A percentile compares a stretch with the other conserved stretches of the same genome.
Conservation (phyloP, 768 basidiomycete species). For the Mycena galericulata region DNA sequence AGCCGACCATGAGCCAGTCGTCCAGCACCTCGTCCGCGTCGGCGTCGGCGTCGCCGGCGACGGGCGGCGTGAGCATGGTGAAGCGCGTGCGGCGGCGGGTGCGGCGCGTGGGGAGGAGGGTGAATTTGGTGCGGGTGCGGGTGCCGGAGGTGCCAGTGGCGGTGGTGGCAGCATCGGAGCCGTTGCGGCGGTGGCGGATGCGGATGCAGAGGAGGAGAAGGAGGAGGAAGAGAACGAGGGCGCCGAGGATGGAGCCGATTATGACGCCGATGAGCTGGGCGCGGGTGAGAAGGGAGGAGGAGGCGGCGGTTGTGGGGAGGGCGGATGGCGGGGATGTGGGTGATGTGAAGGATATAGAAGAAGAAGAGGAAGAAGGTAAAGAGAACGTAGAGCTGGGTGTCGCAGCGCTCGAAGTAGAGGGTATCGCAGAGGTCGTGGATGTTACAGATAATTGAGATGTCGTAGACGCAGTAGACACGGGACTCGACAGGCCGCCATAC, state of each 20-base stretch:
- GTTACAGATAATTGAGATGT: constrained; percentile 40
- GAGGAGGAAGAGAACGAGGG: constrained; percentile 67
- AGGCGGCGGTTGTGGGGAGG: constrained; percentile 40
- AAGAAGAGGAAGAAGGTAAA: constrained; percentile 39
- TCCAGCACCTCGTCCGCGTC: neutral
- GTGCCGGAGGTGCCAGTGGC: neutral
- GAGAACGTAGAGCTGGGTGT: constrained; percentile 48
- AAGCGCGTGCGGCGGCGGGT: constrained; percentile 30
- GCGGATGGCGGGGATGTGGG: constrained; percentile 43
- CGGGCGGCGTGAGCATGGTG: constrained; percentile 31
- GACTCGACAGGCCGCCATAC: constrained; percentile 80
- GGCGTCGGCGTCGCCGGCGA: neutral
- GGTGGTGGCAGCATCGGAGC: neutral
- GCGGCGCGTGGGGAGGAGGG: constrained; percentile 24
- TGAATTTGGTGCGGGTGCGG: constrained; percentile 17
- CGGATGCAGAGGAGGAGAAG: constrained; percentile 60
- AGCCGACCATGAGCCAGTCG: constrained; percentile 28
- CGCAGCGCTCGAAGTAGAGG: constrained; percentile 44
- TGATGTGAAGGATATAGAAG: constrained; percentile 43
- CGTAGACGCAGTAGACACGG: constrained; percentile 53
- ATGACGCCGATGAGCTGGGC: constrained; percentile 67
- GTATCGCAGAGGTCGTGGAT: constrained; percentile 32
- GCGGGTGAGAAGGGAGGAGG: constrained; percentile 46
- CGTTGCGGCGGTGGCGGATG: neutral
- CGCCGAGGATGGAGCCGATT: constrained; percentile 69